Conservation (phyloP, 73 alveolate genomes). For the Tetrahymena malaccensis region DNA sequence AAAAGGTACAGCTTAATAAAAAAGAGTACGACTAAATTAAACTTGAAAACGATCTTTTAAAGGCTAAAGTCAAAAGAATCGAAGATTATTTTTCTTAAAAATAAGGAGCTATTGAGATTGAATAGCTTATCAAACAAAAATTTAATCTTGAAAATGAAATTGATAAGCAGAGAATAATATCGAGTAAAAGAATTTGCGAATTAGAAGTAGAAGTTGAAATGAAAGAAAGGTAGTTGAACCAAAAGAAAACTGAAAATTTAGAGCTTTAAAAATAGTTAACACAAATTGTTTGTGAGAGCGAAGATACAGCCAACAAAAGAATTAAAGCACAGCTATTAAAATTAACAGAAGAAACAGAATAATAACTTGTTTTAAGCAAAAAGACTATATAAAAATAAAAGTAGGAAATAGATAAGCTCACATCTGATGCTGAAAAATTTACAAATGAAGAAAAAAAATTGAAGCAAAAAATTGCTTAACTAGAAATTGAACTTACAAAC, state of each 20-base stretch:
- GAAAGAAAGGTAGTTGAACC: background rate
- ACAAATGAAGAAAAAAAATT: background rate
- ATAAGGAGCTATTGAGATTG: slow-evolving; percentile 28
- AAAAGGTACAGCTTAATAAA: background rate
- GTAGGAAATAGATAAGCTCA: background rate
- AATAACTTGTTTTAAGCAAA: background rate
- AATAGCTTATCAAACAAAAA: slow-evolving; percentile 19
- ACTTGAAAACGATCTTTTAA: slow-evolving; percentile 18
- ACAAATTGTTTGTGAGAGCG: background rate
- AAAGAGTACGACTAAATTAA: slow-evolving; percentile 1
- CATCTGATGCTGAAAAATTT: background rate
- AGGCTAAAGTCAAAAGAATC: slow-evolving; percentile 28
- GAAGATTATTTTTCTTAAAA: slow-evolving; percentile 18
- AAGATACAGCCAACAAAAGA: background rate
- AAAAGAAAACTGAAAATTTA: background rate
- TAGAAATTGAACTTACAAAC: background rate
- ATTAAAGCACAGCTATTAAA: background rate
- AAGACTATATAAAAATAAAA: background rate
- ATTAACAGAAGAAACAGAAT: background rate
- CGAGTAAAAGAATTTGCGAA: background rate
- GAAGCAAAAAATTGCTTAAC: background rate
- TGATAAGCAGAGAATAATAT: background rate
- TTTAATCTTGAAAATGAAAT: slow-evolving; percentile 2
- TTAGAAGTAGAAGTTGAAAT: slow-evolving; percentile 5
- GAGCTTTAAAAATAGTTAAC: background rate